These are phyloP conservation scores for Hypholoma fasciculare DNA, from an alignment of 768 basidiomycete species.

Conservation along the genomic window DNA sequence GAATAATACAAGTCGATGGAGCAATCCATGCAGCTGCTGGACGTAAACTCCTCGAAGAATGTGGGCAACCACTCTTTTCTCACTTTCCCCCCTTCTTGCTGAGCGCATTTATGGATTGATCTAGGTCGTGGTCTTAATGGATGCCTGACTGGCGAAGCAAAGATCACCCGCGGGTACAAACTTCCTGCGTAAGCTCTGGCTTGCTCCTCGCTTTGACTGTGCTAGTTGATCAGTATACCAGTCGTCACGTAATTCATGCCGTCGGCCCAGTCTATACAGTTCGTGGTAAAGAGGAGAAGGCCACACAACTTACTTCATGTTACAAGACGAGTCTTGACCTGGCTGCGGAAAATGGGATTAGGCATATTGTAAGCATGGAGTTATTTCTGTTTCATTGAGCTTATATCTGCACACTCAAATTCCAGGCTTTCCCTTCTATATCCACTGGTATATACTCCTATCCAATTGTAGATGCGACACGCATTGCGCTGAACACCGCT, in stretches of 20 bases:
- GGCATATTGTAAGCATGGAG: slow-evolving; percentile 55
- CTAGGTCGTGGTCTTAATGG: slow-evolving; percentile 66
- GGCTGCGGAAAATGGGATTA: slow-evolving; percentile 57
- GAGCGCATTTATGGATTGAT: no score
- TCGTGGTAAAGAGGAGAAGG: slow-evolving; percentile 40
- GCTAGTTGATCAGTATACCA: slow-evolving; percentile 21
- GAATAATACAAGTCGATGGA: slow-evolving; percentile 61
- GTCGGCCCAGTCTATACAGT: slow-evolving; percentile 73
- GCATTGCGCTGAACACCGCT: slow-evolving; percentile 61
- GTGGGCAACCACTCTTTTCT: slow-evolving; percentile 31
- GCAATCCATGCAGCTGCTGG: slow-evolving; percentile 83
- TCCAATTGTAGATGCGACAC: slow-evolving; percentile 71
- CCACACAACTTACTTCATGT: slow-evolving; percentile 62
- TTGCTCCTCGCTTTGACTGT: background rate
- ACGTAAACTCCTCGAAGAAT: slow-evolving; percentile 63
- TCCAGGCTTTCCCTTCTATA: slow-evolving; percentile 79
- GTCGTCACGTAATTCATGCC: slow-evolving; percentile 75
- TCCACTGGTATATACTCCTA: slow-evolving; percentile 83
- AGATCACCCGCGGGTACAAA: slow-evolving; percentile 76
- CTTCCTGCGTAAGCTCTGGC: slow-evolving; percentile 65
- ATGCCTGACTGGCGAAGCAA: slow-evolving; percentile 71
- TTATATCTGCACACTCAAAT: background rate
- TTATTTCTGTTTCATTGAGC: background rate
- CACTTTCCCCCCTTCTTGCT: background rate
- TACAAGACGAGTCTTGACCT: slow-evolving; percentile 65